A percentile compares a stretch with the other conserved stretches of the same genome.
Conservation (phyloP, 2,329 filamentous ascomycete species). For the Botrytis cinerea region DNA sequence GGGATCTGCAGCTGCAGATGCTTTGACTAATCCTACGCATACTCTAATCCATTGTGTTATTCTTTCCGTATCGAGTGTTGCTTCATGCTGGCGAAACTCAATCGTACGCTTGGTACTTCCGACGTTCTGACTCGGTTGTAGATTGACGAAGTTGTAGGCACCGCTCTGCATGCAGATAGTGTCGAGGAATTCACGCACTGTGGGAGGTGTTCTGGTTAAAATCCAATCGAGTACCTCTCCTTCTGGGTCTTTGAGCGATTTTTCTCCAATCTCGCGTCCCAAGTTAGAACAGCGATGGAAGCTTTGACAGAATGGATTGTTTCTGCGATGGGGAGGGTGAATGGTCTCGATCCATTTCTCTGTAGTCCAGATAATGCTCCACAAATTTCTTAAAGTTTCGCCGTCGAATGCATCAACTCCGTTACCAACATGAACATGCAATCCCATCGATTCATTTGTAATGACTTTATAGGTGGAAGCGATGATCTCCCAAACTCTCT, state of each 20-base stretch:
- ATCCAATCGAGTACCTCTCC: constrained; percentile 8
- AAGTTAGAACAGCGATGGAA: constrained; percentile 1
- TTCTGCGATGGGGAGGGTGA: constrained; percentile 29
- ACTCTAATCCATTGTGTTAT: constrained; percentile 31
- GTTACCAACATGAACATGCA: constrained; percentile 43
- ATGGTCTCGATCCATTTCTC: constrained; percentile 38
- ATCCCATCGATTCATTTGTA: constrained; percentile 34
- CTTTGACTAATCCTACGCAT: constrained; percentile 26
- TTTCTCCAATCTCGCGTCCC: not conserved
- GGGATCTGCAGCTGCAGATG: not conserved
- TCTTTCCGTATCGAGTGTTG: constrained; percentile 26
- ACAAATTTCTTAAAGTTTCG: constrained; percentile 37
- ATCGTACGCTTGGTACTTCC: constrained; percentile 29
- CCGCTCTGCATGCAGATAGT: constrained; percentile 1
- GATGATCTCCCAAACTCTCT: constrained; percentile 23
- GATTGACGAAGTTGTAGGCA: constrained; percentile 13
- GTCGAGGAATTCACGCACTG: not conserved
- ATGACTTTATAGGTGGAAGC: constrained; percentile 29
- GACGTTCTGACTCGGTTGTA: not conserved
- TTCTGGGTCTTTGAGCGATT: not conserved
- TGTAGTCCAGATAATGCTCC: constrained; percentile 36
- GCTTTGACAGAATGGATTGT: constrained; percentile 10
- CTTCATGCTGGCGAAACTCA: constrained; percentile 38
- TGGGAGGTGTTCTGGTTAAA: not conserved
- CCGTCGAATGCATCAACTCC: constrained; percentile 33